Evolutionary conservation across 352 stramenopile genomes (phyloP), one percentile per base, ranked within the genome.

Genomic region (Phytophthora vignae): DNA sequence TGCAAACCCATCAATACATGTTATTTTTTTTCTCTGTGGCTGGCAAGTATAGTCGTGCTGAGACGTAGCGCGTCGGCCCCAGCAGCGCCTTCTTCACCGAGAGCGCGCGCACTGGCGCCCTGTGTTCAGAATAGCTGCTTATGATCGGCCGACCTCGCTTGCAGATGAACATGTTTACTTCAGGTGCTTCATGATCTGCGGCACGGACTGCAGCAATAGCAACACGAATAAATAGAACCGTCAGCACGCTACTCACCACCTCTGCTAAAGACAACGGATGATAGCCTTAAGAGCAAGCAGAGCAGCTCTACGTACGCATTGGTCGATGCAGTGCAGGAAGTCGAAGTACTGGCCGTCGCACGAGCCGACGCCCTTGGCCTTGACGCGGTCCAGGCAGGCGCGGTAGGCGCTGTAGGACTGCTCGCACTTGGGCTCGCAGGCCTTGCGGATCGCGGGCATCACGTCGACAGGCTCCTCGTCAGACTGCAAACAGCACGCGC

Each of bases 331-430:
- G 85, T 98, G 91, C 71, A 98, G 84, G 69, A 94, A 92, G 80
- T 98, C 96, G 73, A 98, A 98, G 81, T 98, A 98, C 87, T 98
- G 97, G 71, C 93, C 93, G 72, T 98, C 94, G 78, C 96, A 99
- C 60, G 92, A 87, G 38, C 94, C 95, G 40, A 98, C 91, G 55
- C 92, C 93, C 81, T 97, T 98, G 69, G 84, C 85, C 55, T 87
- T 90, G 70, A 98, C 97, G 67, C 96, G 91, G 67, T 96, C 83
- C 53, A 97, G 81, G 76, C 96, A 99, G 15, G 84, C 92, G 64
- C 97, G 85, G 81, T 99, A 99, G 72, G 90, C 89, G 70, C 89
- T 86, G 65, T 92, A 92, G 69, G 87, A 88, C 64, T 87, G 76
- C 49, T 87, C 74, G 84, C 95, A 98, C 74, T 97, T 97, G 64